Evolutionary conservation across 2,329 filamentous ascomycete genomes (phyloP), one percentile per base, ranked within the genome.

Genomic region (Sclerotinia nivalis): DNA sequence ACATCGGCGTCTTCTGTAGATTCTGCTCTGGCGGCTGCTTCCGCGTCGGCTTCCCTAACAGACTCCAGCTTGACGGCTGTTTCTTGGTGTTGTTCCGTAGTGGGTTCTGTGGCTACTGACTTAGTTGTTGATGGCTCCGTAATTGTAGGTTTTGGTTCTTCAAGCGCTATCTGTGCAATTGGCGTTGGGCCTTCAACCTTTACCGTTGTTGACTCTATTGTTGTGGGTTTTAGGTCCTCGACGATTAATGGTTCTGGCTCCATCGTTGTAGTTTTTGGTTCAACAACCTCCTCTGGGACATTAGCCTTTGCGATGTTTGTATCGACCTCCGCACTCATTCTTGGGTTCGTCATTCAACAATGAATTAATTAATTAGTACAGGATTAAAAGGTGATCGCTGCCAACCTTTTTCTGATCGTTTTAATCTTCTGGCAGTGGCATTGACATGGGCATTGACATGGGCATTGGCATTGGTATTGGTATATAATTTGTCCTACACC

Each of bases 21-120:
- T 28, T 49, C 59, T 45, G 34, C 59, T 69, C 40, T 65, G n/a
- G 49, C 40, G 50, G 66, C 34, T 34, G 66, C 45, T 60, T 68
- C 66, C 45, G 55, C 55, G 37, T 49, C 66, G 25, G 55, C 25
- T 47, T 67, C 66, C 22, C 37, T 45, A 18, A 61, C 37, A n/a
- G 66, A 37, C 49, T 62, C 59, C 49, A 62, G 31, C 31, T 68
- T 25, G 34, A 28, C 55, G 49, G 49, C 66, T 43, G 66, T 45
- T 49, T 62, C 47, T 18, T 49, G 47, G 34, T 25, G n/a, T 22
- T 13, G 20, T 45, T 59, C 28, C 25, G 37, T 49, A 34, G 54
- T 50, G 37, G 45, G 20, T 40, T 64, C 58, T 10, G 37, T 37
- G 10, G 58, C 15, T 45, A 34, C 34, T 15, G 58, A 25, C 3